These are phyloP conservation scores for Pleurotus giganteus DNA, from an alignment of 768 basidiomycete genomes.

Conservation along the genomic window DNA sequence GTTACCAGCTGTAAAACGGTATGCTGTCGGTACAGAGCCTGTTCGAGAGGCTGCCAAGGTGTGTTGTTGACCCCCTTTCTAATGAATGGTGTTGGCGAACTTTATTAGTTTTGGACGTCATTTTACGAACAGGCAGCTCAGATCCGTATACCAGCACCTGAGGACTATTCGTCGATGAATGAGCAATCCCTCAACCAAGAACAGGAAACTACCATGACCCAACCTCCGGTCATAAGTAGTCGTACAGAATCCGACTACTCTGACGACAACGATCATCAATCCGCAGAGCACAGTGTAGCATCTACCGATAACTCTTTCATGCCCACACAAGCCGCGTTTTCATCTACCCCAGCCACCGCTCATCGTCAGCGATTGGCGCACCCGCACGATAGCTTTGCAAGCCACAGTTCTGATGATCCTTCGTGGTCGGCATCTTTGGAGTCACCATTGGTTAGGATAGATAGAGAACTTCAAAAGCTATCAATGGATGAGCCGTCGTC, in stretches of 20 bases:
- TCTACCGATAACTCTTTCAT: conserved; percentile 73
- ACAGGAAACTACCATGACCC: conserved; percentile 20
- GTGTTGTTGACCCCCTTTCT: conserved; percentile 19
- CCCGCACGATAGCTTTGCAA: conserved; percentile 35
- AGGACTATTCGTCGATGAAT: conserved; percentile 59
- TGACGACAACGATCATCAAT: conserved; percentile 18
- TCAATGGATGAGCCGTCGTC: conserved; percentile 38
- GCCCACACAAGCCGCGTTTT: conserved; percentile 67
- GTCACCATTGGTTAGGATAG: conserved; percentile 68
- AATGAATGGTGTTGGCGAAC: neutral
- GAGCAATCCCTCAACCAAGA: conserved; percentile 38
- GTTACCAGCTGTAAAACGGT: conserved; percentile 87
- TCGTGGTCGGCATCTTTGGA: conserved; percentile 78
- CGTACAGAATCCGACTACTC: conserved; percentile 16
- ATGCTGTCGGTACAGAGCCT: conserved; percentile 82
- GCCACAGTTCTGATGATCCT: conserved; percentile 43
- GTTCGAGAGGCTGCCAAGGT: conserved; percentile 91
- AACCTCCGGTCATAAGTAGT: conserved; percentile 23
- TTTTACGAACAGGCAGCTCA: conserved; percentile 96
- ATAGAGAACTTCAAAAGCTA: conserved; percentile 59
- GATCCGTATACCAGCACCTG: conserved; percentile 74
- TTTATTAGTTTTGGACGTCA: conserved; percentile 84
- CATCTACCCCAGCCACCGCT: conserved; percentile 72
- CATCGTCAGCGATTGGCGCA: conserved; percentile 26
- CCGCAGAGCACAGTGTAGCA: conserved; percentile 41